Base-by-base conservation (phyloP, 805 yeast genomes). In the Saccharomycopsis fermentans region DNA sequence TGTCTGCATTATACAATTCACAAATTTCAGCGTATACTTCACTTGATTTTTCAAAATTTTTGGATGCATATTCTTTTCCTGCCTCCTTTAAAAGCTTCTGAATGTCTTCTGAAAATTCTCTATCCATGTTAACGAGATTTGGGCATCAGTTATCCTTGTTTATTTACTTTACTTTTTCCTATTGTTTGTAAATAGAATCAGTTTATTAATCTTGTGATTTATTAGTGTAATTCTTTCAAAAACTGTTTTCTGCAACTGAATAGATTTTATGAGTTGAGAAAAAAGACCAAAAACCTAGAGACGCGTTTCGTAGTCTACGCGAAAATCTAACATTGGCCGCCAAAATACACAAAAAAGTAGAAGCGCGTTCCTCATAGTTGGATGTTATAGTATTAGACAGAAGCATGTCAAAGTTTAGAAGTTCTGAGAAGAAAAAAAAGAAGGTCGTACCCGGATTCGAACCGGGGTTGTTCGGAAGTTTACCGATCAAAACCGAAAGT, bases 371-470 rank as follows among this genome's bases (percentile, higher is more conserved):
- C n/a, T n/a, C n/a, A n/a, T n/a, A n/a, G n/a, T n/a, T n/a, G n/a
- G n/a, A n/a, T n/a, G n/a, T n/a, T n/a, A n/a, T n/a, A n/a, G n/a
- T n/a, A n/a, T n/a, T n/a, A n/a, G n/a, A n/a, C n/a, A n/a, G n/a
- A n/a, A n/a, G n/a, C n/a, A n/a, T n/a, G n/a, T n/a, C n/a, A n/a
- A n/a, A n/a, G n/a, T n/a, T 27, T 8, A 27, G 8, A 27, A 27
- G 32, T 5, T 4, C 32, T 27, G 4, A 5, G 8, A 27, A 27
- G 8, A 8, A 27, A 62, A 63, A 68, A 70, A 69, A 65, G 56
- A 40, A 82, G 87, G 86, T 82, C 87, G 82, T 79, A 80, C 87
- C 87, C 87, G 87, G 87, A 81, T 81, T 83, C 88, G 88, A 83
- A 83, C 87, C 81, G 86, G 86, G 86, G 88, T 83, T 81, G 79